Evolutionary conservation across 768 basidiomycete genomes (phyloP), one percentile per base, ranked within the genome.

Genomic region (Xerocomus brunneocitrinus): DNA sequence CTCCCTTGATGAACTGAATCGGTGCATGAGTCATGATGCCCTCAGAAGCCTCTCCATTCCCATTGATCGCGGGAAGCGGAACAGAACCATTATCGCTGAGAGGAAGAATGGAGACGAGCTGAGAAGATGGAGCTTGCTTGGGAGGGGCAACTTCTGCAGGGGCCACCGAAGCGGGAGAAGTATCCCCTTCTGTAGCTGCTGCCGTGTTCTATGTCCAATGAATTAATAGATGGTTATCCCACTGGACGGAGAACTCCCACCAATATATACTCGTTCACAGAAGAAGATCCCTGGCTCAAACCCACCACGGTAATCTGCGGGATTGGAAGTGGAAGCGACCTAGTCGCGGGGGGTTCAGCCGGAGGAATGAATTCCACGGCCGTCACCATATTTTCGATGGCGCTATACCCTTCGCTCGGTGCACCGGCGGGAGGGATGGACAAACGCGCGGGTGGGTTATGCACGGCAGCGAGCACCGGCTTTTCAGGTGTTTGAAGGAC

Each of bases 401-500:
- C 64, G 19, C 49, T 47, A 4, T 49, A 25, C 24, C 44, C 50
- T 8, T 56, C 52, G 14, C 30, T 43, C 32, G 45, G 46, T 1
- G 13, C 43, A 31, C 28, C 50, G 1, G 50, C 55, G 14, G 35
- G 22, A 27, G 64, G 51, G 34, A 65, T 65, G 39, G 36, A 53
- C 53, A 67, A 30, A 13, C 38, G 59, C 2, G 53, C 30, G n/a
- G 52, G 62, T 39, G 27, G 27, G 32, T 34, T 4, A 5, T 12
- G 32, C 32, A 24, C 31, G 16, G 35, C 44, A 6, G 50, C 53
- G 9, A 53, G 30, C 34, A 30, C 46, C 6, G 79, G 80, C 49
- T 76, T 75, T 30, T 72, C 67, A 9, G 87, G 87, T 2, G 81
- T 71, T 32, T 63, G 71, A 58, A 79, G 78, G 49, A 88, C 71